Percentiles rank a stretch among this genome's conserved stretches.
Evolutionary conservation across 1,139 yeast genomes (phyloP).

Genomic region (Suhomyces guaymorum): DNA sequence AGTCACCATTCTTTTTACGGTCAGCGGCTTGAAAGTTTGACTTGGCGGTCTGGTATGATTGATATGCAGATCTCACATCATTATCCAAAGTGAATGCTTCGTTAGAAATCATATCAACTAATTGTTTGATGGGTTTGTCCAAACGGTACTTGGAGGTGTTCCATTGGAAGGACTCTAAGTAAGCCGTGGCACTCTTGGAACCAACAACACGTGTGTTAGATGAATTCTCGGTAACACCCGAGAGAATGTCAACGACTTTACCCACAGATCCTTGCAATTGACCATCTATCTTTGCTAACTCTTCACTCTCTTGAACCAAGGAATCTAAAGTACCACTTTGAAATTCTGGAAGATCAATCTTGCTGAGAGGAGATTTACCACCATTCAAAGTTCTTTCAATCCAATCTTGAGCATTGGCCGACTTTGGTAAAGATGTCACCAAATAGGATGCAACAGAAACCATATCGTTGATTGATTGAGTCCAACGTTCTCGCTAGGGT

Average conservation of each 20-base stretch:
- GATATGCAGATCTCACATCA: slow-evolving; percentile 73
- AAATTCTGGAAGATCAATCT: slow-evolving; percentile 75
- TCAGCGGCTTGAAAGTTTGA: slow-evolving; percentile 85
- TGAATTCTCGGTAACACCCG: slow-evolving; percentile 46
- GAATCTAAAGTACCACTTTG: slow-evolving; percentile 95
- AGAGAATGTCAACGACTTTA: slow-evolving; percentile 75
- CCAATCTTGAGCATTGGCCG: slow-evolving; percentile 47
- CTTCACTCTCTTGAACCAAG: slow-evolving; percentile 87
- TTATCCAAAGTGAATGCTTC: slow-evolving; percentile 82
- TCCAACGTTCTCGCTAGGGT: background rate
- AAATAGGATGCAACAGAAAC: slow-evolving; percentile 40
- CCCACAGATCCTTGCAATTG: slow-evolving; percentile 68
- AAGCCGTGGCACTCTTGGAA: slow-evolving; percentile 55
- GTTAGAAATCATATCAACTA: slow-evolving; percentile 66
- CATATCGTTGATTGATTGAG: slow-evolving; percentile 20
- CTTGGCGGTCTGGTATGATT: slow-evolving; percentile 77
- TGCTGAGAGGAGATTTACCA: slow-evolving; percentile 43
- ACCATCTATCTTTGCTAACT: slow-evolving; percentile 73
- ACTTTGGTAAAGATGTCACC: slow-evolving; percentile 54
- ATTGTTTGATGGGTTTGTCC: slow-evolving; percentile 78
- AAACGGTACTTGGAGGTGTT: slow-evolving; percentile 80
- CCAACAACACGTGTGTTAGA: slow-evolving; percentile 36
- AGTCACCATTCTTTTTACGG: slow-evolving; percentile 89
- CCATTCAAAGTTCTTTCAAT: slow-evolving; percentile 45
- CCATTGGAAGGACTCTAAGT: slow-evolving; percentile 80